Evolutionary conservation across 352 stramenopile genomes (phyloP), one percentile per base, ranked within the genome.

Genomic region (Thalassiosira pacifica): DNA sequence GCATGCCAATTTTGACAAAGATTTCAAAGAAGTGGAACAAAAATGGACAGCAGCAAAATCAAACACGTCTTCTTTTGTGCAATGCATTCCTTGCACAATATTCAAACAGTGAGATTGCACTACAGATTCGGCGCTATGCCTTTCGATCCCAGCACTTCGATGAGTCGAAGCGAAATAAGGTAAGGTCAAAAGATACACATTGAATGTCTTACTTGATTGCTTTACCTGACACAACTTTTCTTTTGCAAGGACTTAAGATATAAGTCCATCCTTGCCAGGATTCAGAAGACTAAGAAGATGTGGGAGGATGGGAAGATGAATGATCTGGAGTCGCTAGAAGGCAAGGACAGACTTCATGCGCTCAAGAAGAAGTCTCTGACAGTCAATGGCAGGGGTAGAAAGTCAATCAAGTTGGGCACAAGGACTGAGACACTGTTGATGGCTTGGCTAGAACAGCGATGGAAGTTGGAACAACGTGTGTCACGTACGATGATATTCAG

Each of bases 11-110:
- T n/a, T 45, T 64, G 10, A 48, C 67, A 1, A 76, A 29, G 45
- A 4, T 76, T 26, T 63, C 48, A 3, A 76, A 76, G 67, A 42
- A 64, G 9, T 76, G 67, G 67, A 60, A 29, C 3, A 45, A 27
- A 2, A 76, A 11, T 31, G 19, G 31, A 4, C 42, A 76, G 67
- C 67, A 76, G 52, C n/a, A 0, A 1, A 65, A 63, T 22, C 5
- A 34, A n/a, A 22, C 31, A 22, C 13, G 53, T 8, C 0, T 45
- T 32, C 18, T 76, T 13, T 18, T 42, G 5, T 9, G 4, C 22
- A n/a, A 76, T 1, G 37, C 42, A 16, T 37, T 76, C 18, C 13
- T 1, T 1, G 1, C 11, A 1, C 18, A 22, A 4, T 37, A 76
- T 24, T 26, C 29, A 2, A 76, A 64, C 29, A 19, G n/a, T 26